phyloP scores from a whole-genome alignment of 148 eudicot species.

The Simmondsia chinensis region DNA sequence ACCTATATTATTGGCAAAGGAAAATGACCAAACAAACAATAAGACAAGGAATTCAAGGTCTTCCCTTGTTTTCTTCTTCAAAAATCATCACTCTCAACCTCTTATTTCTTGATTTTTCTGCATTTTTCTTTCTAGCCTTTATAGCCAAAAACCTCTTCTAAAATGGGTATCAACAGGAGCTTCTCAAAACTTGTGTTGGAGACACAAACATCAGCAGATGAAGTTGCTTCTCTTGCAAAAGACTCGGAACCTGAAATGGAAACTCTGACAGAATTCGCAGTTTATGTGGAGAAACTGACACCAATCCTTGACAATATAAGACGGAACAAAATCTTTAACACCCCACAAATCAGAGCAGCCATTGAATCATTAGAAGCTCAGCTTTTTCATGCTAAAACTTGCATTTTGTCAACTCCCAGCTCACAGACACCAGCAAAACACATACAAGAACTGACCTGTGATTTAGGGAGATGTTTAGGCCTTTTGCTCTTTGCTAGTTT shows the following conservation, averaged over 20 bases:
- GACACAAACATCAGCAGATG: slow-evolving; percentile 30
- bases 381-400: slow-evolving; percentile 29
- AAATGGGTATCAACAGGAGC: slow-evolving; percentile 14
- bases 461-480: slow-evolving; percentile 60
- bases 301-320: slow-evolving; percentile 34
- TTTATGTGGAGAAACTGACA: slow-evolving; percentile 32
- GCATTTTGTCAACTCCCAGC: slow-evolving; percentile 13
- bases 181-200: slow-evolving; percentile 27
- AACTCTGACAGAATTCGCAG: slow-evolving; percentile 26
- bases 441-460: slow-evolving; percentile 40
- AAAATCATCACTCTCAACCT: neutral
- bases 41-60: neutral
- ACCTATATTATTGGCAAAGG: neutral
- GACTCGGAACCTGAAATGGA: slow-evolving; percentile 23
- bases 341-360: slow-evolving; percentile 37
- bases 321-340: slow-evolving; percentile 21
- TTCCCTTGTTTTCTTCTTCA: neutral
- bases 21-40: neutral
- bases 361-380: slow-evolving; percentile 44
- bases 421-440: slow-evolving; percentile 12
- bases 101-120: neutral
- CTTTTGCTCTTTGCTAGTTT: slow-evolving; percentile 52
- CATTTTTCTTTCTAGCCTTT: neutral
- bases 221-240: slow-evolving; percentile 30
- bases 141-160: neutral